phyloP scores from a whole-genome alignment of 257 asterid genomes.

The Lycium ferocissimum region DNA sequence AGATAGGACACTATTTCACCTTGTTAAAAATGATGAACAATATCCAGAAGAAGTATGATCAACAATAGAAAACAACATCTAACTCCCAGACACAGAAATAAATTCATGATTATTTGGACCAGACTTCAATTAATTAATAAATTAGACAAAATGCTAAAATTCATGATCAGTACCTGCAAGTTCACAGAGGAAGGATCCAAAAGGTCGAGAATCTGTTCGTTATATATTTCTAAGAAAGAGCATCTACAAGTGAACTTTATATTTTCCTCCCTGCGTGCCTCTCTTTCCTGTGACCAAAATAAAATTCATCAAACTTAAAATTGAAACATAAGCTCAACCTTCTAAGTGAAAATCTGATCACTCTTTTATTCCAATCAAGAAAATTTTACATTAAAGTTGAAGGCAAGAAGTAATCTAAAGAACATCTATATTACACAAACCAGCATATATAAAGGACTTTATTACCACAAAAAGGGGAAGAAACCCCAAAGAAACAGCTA shows the following conservation, averaged over 20 bases:
- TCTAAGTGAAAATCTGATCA: background rate
- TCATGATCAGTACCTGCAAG: constrained; percentile 66
- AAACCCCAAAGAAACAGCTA: background rate
- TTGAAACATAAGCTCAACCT: background rate
- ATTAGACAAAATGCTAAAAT: background rate
- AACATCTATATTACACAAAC: too few species aligned
- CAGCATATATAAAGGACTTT: background rate
- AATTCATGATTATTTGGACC: background rate
- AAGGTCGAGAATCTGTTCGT: constrained; percentile 94
- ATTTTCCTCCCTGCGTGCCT: constrained; percentile 90
- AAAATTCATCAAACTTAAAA: background rate
- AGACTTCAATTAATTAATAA: background rate
- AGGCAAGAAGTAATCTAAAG: constrained; percentile 8
- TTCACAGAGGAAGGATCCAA: constrained; percentile 83
- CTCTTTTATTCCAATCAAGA: constrained; percentile 8
- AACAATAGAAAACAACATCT: background rate
- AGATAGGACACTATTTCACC: constrained; percentile 17
- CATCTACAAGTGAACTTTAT: constrained; percentile 81
- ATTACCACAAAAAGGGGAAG: background rate
- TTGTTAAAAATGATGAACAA: constrained; percentile 22
- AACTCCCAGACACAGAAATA: background rate
- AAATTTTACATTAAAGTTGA: background rate
- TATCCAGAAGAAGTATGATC: background rate
- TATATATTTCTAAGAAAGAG: constrained; percentile 93
- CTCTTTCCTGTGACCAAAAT: constrained; percentile 69